Percentiles rank a stretch among this genome's conserved stretches.
Evolutionary conservation across 2,329 filamentous ascomycete species (phyloP).

Genomic region (Fusarium coicis): DNA sequence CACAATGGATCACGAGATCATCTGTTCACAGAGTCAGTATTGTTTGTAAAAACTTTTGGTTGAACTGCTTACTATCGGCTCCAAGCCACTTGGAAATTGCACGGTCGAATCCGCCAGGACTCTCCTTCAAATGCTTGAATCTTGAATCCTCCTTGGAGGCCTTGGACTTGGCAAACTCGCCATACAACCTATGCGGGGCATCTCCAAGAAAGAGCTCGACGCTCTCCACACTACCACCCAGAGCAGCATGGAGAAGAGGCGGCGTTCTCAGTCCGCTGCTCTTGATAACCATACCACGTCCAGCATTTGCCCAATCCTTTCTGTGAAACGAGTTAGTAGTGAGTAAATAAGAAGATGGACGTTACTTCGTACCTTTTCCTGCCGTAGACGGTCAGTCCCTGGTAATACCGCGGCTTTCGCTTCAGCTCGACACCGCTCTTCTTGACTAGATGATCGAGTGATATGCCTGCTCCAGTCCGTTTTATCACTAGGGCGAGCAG

Average conservation of each 20-base stretch:
- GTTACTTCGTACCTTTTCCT: conserved; percentile 65
- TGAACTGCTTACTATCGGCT: conserved; percentile 62
- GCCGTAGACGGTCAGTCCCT: conserved; percentile 80
- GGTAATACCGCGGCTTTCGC: conserved; percentile 77
- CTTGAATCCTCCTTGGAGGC: conserved; percentile 69
- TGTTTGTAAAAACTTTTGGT: background rate
- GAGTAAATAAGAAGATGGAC: background rate
- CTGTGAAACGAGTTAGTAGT: conserved; percentile 43
- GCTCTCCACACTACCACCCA: conserved; percentile 68
- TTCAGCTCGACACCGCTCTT: conserved; percentile 71
- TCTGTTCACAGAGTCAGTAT: conserved; percentile 52
- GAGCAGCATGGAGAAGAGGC: conserved; percentile 70
- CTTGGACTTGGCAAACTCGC: conserved; percentile 71
- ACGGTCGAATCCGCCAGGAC: conserved; percentile 70
- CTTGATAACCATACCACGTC: conserved; percentile 57
- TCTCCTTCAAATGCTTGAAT: conserved; percentile 69
- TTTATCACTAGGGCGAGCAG: conserved; percentile 74
- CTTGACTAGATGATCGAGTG: conserved; percentile 73
- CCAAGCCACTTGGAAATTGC: conserved; percentile 71
- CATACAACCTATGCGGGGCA: conserved; percentile 73
- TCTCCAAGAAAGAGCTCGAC: conserved; percentile 84
- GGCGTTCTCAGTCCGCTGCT: conserved; percentile 58
- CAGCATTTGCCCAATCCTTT: conserved; percentile 77
- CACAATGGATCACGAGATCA: conserved; percentile 74
- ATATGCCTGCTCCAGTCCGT: conserved; percentile 74